These are phyloP conservation scores for Viola pubescens DNA, from an alignment of 441 rosid species.

Conservation along the genomic window DNA sequence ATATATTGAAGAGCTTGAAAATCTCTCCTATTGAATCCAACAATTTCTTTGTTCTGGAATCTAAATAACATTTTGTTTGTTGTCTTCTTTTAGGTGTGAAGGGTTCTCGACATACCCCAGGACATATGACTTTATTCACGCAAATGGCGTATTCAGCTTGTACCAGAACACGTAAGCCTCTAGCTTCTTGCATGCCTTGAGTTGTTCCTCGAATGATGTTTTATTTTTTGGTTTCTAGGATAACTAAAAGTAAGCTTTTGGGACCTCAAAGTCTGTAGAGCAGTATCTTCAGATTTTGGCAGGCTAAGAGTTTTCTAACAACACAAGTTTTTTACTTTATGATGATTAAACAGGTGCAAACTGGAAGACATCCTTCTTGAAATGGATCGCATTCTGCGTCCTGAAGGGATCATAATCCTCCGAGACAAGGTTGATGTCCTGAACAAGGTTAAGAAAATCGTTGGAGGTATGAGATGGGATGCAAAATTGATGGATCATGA, in stretches of 20 bases:
- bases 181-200: background rate
- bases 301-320: too few species aligned
- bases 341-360: conserved; percentile 46
- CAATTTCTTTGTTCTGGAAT: background rate
- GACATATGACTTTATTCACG: conserved; percentile 84
- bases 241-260: too few species aligned
- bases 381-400: conserved; percentile 81
- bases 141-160: conserved; percentile 65
- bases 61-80: conserved; percentile 11
- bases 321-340: background rate
- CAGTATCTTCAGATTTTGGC: too few species aligned
- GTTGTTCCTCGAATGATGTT: too few species aligned
- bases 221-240: too few species aligned
- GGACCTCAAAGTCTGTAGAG: too few species aligned
- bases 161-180: conserved; percentile 50
- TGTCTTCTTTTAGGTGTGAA: conserved; percentile 66
- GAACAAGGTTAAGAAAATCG: conserved; percentile 56
- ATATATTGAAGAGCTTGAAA: background rate
- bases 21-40: background rate
- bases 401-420: conserved; percentile 76
- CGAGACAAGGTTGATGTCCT: conserved; percentile 74
- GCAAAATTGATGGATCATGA: conserved; percentile 81
- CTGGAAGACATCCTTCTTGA: conserved; percentile 81
- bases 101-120: conserved; percentile 96
- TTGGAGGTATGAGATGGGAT: conserved; percentile 86